Evolutionary conservation across 129 eudicot species (phyloP).

Genomic region (Tagetes erecta): DNA sequence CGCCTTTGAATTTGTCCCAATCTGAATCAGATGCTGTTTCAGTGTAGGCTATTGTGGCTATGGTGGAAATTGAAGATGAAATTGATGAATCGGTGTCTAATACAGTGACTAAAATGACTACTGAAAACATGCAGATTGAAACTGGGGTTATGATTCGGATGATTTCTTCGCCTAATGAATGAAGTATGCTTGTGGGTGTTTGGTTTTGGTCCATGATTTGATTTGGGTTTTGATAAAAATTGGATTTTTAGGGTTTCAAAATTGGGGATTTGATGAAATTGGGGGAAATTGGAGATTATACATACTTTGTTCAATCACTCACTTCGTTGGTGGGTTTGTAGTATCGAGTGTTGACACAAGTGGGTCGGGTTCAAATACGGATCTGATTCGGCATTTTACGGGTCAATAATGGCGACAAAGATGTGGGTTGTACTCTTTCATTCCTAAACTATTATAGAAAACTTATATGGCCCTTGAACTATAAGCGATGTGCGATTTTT

Average conservation of each 20-base stretch:
- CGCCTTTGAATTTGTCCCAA: conserved; percentile 95
- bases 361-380: conserved; percentile 22
- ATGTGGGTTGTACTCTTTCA: not conserved
- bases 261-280: not conserved
- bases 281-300: conserved; percentile 1
- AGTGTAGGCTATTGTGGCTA: conserved; percentile 79
- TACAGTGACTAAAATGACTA: conserved; percentile 66
- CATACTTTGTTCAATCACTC: conserved; percentile 4
- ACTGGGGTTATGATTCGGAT: conserved; percentile 89
- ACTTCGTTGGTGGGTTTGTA: conserved; percentile 19
- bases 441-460: not conserved
- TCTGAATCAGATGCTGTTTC: conserved; percentile 73
- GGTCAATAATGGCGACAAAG: not conserved
- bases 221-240: conserved; percentile 24
- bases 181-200: conserved; percentile 59
- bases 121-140: conserved; percentile 86
- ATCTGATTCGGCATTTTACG: not conserved
- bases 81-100: conserved; percentile 45
- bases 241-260: conserved; percentile 11
- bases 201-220: conserved; percentile 48
- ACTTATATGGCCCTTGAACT: not conserved
- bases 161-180: conserved; percentile 87
- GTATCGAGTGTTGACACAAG: not conserved
- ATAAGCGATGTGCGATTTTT: too few species aligned
- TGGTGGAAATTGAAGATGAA: conserved; percentile 52